Evolutionary conservation across 768 basidiomycete species (phyloP), one percentile per base, ranked within the genome.

Genomic region (Rhizopogon vulgaris): DNA sequence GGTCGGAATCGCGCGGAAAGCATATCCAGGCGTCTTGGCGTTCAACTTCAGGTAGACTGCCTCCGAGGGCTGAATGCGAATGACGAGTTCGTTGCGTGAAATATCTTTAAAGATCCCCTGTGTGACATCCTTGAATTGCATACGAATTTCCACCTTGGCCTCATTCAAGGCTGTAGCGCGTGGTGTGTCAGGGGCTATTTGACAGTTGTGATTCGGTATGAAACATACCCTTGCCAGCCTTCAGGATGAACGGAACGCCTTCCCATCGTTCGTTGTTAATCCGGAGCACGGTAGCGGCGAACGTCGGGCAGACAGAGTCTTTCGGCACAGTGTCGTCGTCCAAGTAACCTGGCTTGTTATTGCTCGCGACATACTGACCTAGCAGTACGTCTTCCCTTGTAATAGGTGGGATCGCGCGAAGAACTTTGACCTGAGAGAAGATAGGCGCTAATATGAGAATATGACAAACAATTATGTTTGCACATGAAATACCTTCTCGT

Each of bases 261-360:
- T 98, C 95, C 95, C 95, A 99, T 55, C 96, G 77, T 1, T 91
- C 93, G 68, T 93, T 96, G 72, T 96, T 79, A 68, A 99, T 91
- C 83, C 83, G 88, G 22, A 98, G 77, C 11, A 87, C 88, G 46
- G 84, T 83, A 6, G 92, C 92, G 43, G 95, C 94, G 63, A 85
- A 99, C 4, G 95, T 99, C 6, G 96, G 95, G 72, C 94, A 96
- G 39, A 83, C 79, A 22, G 94, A 97, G 64, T 82, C 82, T 65
- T 80, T 92, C 36, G 95, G 95, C 24, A 98, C 95, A 2, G 92
- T 97, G 27, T 87, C 83, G 66, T 99, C 95, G 57, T 99, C 95
- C 53, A 96, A 83, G 69, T 99, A 98, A n/a, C 95, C 95, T n/a
- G 96, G 94, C 71, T 97, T 96, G 53, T 86, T 90, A 59, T 89